Evolutionary conservation across 331 rosid genomes (phyloP), one percentile per base, ranked within the genome.

Genomic region (Quercus phellos): DNA sequence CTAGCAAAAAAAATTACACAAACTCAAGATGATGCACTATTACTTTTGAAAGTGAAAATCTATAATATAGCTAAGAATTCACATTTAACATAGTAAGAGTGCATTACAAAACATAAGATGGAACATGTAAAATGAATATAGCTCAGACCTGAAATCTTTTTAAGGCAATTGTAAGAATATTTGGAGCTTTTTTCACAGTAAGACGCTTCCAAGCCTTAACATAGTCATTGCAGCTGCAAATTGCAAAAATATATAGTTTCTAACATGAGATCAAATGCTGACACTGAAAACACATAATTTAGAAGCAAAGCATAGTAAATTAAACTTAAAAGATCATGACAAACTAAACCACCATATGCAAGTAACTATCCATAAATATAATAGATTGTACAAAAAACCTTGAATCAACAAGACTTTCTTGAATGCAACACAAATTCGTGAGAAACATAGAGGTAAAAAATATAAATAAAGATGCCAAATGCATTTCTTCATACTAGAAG

Each of bases 161-260:
- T 51, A 95, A 88, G 81, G 99, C 98, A 78, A 95, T 84, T 75
- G 97, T 95, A 67, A 95, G 90, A 77, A 95, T 89, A 80, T 95
- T 95, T 68, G 99, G 98, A 81, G 99, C 94, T 38, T 59, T 83
- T 76, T 91, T 93, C 50, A 95, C 90, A 4, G 89, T 90, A 32
- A 95, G 96, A 77, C 93, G 89, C 72, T 95, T 95, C 86, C 90
- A 91, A 66, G 99, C 99, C 90, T 88, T 90, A 78, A 95, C 99
- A 85, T 95, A 95, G 82, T 87, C 98, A 83, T 95, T 91, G 90
- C 99, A 95, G 91, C 99, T 95, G 81, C 81, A 82, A 83, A 75
- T 27, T 85, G 76, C 54, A 77, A 67, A 78, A 73, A 77, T 58
- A 72, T 64, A 74, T 72, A 73, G 73, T 68, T 76, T 72, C 54